Percentiles rank a stretch among this genome's conserved stretches.
Conservation (phyloP, 768 basidiomycete species). For the Tylopilus rubrobrunneus region DNA sequence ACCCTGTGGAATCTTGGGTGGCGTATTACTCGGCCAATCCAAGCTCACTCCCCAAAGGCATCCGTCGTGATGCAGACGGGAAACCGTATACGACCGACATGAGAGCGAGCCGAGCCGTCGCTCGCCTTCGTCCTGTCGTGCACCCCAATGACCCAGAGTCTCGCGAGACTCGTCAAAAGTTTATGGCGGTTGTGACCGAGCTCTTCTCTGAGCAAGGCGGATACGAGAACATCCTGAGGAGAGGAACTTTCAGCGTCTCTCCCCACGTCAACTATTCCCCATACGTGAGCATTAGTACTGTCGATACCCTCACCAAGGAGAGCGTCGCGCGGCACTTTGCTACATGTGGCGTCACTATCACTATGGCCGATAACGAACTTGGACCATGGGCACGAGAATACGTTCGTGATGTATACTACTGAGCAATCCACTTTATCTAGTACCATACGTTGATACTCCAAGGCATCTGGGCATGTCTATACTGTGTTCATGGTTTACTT, state of each 20-base stretch:
- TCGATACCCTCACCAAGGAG: slow-evolving; percentile 30
- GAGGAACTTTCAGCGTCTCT: slow-evolving; percentile 33
- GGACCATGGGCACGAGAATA: slow-evolving; percentile 40
- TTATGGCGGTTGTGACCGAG: slow-evolving; percentile 37
- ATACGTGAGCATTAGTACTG: slow-evolving; percentile 23
- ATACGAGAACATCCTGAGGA: slow-evolving; percentile 37
- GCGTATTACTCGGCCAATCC: slow-evolving; percentile 42
- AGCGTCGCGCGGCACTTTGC: slow-evolving; percentile 41
- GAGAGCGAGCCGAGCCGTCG: slow-evolving; percentile 45
- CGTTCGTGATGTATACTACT: slow-evolving; percentile 26
- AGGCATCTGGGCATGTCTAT: slow-evolving; percentile 29
- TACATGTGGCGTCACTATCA: slow-evolving; percentile 36
- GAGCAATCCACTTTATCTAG: slow-evolving; percentile 6
- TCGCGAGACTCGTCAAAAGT: slow-evolving; percentile 35
- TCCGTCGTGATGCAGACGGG: slow-evolving; percentile 37
- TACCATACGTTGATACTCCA: slow-evolving; percentile 10
- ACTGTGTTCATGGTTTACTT: slow-evolving; percentile 14
- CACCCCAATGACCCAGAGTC: slow-evolving; percentile 31
- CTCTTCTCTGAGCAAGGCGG: slow-evolving; percentile 39
- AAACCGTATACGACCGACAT: slow-evolving; percentile 40
- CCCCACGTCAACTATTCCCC: slow-evolving; percentile 29
- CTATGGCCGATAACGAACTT: slow-evolving; percentile 34
- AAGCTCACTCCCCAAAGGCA: slow-evolving; percentile 46
- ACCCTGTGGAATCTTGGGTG: slow-evolving; percentile 44
- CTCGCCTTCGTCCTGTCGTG: slow-evolving; percentile 42